phyloP scores from a whole-genome alignment of 2,329 filamentous ascomycete species.

The Beauveria sp. region DNA sequence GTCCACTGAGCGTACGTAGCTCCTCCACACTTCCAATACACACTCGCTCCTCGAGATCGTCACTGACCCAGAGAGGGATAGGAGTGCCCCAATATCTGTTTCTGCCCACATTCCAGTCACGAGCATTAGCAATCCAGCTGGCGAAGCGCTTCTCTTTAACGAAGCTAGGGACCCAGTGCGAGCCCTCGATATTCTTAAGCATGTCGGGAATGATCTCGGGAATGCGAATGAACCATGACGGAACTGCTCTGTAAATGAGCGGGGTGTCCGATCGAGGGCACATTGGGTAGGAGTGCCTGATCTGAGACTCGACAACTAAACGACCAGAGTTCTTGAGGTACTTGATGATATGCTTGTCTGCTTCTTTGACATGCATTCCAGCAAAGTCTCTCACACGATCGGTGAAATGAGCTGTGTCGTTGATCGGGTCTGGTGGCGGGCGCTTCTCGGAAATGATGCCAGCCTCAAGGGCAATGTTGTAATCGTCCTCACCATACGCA shows the following conservation, averaged over 20 bases:
- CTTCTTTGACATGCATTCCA: conserved; percentile 83
- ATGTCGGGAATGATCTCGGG: conserved; percentile 76
- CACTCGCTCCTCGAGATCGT: conserved; percentile 78
- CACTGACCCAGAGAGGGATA: conserved; percentile 84
- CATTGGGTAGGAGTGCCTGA: conserved; percentile 88
- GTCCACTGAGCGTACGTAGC: conserved; percentile 80
- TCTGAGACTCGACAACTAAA: conserved; percentile 75
- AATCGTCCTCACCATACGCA: conserved; percentile 94
- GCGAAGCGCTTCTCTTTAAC: conserved; percentile 89
- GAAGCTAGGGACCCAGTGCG: conserved; percentile 84
- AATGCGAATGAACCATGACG: conserved; percentile 92
- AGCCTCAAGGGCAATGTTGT: conserved; percentile 67
- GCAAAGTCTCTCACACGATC: conserved; percentile 70
- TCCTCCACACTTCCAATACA: conserved; percentile 81
- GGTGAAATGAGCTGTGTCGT: conserved; percentile 75
- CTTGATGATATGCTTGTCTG: conserved; percentile 91
- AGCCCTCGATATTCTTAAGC: conserved; percentile 81
- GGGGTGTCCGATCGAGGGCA: conserved; percentile 94
- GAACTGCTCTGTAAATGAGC: conserved; percentile 84
- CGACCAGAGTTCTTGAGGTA: conserved; percentile 70
- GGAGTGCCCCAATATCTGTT: conserved; percentile 96
- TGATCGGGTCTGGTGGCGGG: conserved; percentile 83
- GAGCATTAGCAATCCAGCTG: conserved; percentile 84
- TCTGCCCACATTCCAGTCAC: conserved; percentile 91
- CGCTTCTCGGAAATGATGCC: conserved; percentile 72